Evolutionary conservation across 1,284 basidiomycete species (phyloP), one percentile per base, ranked within the genome.

Genomic region (Tilletia walkeri): DNA sequence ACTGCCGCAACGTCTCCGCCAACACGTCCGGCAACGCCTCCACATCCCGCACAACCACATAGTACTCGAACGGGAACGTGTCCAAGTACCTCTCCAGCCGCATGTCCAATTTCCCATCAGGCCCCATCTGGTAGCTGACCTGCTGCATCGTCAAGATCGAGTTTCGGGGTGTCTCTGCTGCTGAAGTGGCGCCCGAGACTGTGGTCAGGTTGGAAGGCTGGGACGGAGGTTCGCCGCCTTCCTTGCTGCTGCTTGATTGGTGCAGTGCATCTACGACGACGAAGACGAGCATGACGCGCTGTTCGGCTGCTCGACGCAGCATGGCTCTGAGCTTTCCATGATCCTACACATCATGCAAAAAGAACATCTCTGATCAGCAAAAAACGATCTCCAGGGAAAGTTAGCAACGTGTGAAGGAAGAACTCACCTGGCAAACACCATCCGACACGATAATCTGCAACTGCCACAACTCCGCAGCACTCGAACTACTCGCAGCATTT

Each of bases 381-480:
- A 66, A 2, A 30, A 30, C 24, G 24, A 30, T 30, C 24, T 30
- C 53, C 18, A 66, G 61, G 38, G 9, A 12, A n/a, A 24, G 14
- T 48, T 30, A 10, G 7, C 30, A 69, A 54, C 12, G 14, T n/a
- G 36, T 30, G 24, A 30, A 30, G 24, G 24, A 30, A 30, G 24
- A 66, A 56, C 67, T 59, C 24, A 68, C 70, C 67, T 98, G 94
- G 84, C 95, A 98, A 75, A 98, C 92, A 41, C 96, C 96, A 83
- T 99, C 96, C 20, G 95, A 98, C 75, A 99, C 94, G 87, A 99
- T 96, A 85, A 99, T 94, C 84, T 97, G 89, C 68, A 99, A 88
- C 84, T 99, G 96, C 96, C 96, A 99, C 34, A 99, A 87, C 75
- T 98, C 94, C 1, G 89, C 88, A 2, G 89, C 88, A 1, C 80